phyloP scores from a whole-genome alignment of 2,329 filamentous ascomycete genomes.

The Whalleya microplaca region DNA sequence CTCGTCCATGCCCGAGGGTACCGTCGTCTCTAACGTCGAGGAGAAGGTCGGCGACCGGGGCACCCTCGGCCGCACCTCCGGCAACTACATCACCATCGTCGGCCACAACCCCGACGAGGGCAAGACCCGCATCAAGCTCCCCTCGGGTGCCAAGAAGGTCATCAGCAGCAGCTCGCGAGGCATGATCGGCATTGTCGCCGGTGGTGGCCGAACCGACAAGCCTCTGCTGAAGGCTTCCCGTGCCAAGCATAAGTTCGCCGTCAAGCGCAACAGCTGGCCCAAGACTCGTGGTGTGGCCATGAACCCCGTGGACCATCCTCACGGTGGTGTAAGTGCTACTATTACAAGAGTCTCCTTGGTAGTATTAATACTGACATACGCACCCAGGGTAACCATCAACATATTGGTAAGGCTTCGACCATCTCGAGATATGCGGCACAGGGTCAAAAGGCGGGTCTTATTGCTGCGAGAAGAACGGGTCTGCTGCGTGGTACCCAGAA shows the following conservation, averaged over 20 bases:
- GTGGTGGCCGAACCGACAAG: constrained; percentile 99
- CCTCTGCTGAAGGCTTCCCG: constrained; percentile 98
- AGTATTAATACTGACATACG: constrained; percentile 45
- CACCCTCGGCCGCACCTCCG: constrained; percentile 92
- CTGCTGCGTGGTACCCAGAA: constrained; percentile 99
- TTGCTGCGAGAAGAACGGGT: constrained; percentile 99
- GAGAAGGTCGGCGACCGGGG: constrained; percentile 98
- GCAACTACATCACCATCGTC: constrained; percentile 98
- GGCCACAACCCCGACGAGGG: constrained; percentile 98
- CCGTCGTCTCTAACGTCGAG: constrained; percentile 98
- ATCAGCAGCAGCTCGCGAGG: constrained; percentile 89
- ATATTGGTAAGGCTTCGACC: constrained; percentile 99
- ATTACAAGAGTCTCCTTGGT: no score
- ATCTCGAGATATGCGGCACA: constrained; percentile 97
- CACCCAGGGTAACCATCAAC: constrained; percentile 94
- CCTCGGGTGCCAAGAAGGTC: constrained; percentile 98
- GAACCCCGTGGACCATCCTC: constrained; percentile 99
- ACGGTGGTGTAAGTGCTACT: constrained; percentile 74
- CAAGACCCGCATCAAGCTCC: constrained; percentile 99
- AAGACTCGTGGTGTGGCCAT: constrained; percentile 99
- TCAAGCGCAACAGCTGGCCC: constrained; percentile 99
- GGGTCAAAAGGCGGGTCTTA: constrained; percentile 99
- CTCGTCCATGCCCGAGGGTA: constrained; percentile 95
- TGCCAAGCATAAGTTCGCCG: constrained; percentile 99
- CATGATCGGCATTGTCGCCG: constrained; percentile 99